Evolutionary conservation across 2,329 filamentous ascomycete species (phyloP).

Genomic region (Cladobotryum mycophilum): DNA sequence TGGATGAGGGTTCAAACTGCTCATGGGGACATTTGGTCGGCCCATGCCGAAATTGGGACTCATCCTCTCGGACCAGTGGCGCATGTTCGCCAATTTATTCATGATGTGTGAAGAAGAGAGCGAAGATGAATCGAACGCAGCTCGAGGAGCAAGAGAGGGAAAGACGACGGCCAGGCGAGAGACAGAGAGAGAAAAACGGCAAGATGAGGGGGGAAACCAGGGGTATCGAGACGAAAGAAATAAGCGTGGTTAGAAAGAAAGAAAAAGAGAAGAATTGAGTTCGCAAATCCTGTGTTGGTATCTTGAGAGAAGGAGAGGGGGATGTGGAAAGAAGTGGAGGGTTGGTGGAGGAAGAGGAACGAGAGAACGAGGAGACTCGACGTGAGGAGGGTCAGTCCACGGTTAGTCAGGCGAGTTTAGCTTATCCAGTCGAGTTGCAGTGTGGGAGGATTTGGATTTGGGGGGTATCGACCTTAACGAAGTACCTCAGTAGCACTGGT

Average conservation of each 20-base stretch:
- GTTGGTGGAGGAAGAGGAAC: constrained; percentile 15
- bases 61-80: constrained; percentile 66
- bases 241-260: constrained; percentile 18
- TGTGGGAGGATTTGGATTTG: not conserved
- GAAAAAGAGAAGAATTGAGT: constrained; percentile 15
- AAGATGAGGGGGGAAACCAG: constrained; percentile 15
- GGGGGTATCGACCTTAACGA: too few relatives aligned
- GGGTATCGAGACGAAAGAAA: constrained; percentile 17
- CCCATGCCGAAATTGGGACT: constrained; percentile 62
- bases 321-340: constrained; percentile 2
- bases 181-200: not conserved
- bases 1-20: constrained; percentile 50
- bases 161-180: not conserved
- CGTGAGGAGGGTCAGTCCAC: constrained; percentile 3
- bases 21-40: constrained; percentile 51
- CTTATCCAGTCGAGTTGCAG: not conserved
- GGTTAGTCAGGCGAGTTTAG: not conserved
- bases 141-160: constrained; percentile 5
- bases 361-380: constrained; percentile 16
- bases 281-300: constrained; percentile 13
- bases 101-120: constrained; percentile 38
- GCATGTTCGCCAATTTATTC: constrained; percentile 67
- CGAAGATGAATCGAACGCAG: constrained; percentile 2
- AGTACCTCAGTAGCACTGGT: too few relatives aligned
- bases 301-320: constrained; percentile 17